Conservation (phyloP, 176 grass and related monocot species). For the Hordeum vulgare region DNA sequence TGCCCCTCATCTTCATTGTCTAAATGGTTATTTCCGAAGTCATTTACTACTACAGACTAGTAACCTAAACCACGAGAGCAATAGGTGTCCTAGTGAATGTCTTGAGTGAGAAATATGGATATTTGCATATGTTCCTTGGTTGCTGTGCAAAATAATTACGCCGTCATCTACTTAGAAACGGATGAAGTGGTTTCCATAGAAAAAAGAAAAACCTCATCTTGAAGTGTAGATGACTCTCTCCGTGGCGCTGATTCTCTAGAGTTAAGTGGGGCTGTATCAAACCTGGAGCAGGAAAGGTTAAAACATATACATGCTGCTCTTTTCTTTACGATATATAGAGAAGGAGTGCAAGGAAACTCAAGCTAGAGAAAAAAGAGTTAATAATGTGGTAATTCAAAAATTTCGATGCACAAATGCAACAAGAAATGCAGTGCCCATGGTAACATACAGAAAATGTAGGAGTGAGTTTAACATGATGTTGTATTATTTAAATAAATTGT, state of each 20-base stretch:
- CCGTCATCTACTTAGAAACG: neutral
- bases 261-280: constrained; percentile 45
- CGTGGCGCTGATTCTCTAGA: constrained; percentile 56
- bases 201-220: constrained; percentile 80
- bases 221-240: constrained; percentile 74
- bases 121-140: neutral
- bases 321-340: constrained; percentile 20
- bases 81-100: neutral
- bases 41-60: neutral
- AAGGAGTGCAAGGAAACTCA: neutral
- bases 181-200: constrained; percentile 10
- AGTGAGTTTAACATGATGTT: neutral
- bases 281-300: constrained; percentile 39
- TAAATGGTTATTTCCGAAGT: neutral
- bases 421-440: neutral
- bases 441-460: constrained; percentile 9
- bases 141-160: neutral
- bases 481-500: neutral
- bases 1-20: neutral
- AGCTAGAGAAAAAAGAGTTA: neutral
- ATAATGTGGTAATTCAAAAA: neutral
- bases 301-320: neutral
- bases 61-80: neutral
- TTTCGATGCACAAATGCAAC: neutral
- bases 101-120: neutral